These are phyloP conservation scores for Crataegus laevigata DNA, from an alignment of 306 rosid species.

Conservation along the genomic window DNA sequence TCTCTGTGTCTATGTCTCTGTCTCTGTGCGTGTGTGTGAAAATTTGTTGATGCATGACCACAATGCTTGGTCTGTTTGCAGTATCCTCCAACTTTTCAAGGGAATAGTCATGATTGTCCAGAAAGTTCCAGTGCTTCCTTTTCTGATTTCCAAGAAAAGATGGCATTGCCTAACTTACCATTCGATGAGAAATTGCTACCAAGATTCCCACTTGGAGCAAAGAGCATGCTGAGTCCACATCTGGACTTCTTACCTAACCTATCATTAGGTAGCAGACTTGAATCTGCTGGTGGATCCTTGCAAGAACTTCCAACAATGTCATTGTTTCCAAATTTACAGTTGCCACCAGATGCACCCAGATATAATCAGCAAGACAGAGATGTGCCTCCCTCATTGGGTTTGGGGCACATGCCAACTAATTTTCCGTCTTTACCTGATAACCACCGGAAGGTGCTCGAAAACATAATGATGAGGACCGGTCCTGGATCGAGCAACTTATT, in stretches of 20 bases:
- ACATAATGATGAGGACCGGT: constrained; percentile 95
- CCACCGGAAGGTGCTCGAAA: constrained; percentile 94
- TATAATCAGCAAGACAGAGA: constrained; percentile 71
- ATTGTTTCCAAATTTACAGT: constrained; percentile 62
- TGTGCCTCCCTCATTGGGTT: constrained; percentile 57
- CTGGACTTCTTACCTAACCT: constrained; percentile 69
- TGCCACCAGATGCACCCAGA: constrained; percentile 64
- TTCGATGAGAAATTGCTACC: constrained; percentile 76
- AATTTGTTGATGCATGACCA: constrained; percentile 9
- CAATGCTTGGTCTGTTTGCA: constrained; percentile 18
- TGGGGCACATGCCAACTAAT: constrained; percentile 59
- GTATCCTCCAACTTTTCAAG: constrained; percentile 45
- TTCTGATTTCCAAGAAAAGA: constrained; percentile 66
- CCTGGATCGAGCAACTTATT: constrained; percentile 45
- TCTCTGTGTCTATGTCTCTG: neutral
- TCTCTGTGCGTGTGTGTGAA: neutral
- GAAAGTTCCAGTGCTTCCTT: constrained; percentile 44
- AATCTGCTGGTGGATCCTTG: constrained; percentile 51
- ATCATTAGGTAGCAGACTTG: constrained; percentile 65
- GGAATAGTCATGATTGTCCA: constrained; percentile 37
- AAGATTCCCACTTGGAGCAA: constrained; percentile 62
- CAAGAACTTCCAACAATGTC: constrained; percentile 69
- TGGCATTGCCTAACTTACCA: constrained; percentile 65
- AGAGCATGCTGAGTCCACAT: constrained; percentile 51
- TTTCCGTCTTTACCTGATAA: constrained; percentile 82